Conservation (phyloP, 768 basidiomycete genomes). For the Boletales sp. region DNA sequence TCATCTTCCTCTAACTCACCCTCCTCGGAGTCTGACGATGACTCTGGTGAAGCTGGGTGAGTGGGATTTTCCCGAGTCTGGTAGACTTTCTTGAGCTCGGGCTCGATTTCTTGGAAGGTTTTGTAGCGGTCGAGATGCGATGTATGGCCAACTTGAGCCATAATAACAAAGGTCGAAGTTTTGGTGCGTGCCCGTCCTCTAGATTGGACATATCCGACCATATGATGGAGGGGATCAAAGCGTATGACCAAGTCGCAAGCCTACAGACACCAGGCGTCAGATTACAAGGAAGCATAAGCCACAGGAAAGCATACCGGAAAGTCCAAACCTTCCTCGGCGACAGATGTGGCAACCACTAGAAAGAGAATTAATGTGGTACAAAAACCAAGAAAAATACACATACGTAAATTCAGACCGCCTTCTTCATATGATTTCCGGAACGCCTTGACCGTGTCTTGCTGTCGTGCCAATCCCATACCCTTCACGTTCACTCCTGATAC, state of each 20-base stretch:
- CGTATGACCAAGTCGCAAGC: conserved; percentile 85
- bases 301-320: conserved; percentile 56
- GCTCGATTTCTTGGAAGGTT: conserved; percentile 56
- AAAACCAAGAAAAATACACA: conserved; percentile 24
- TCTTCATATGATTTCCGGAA: conserved; percentile 69
- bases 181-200: conserved; percentile 80
- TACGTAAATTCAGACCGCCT: conserved; percentile 64
- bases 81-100: conserved; percentile 60
- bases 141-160: conserved; percentile 64
- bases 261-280: conserved; percentile 34
- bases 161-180: conserved; percentile 73
- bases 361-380: not conserved
- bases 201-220: conserved; percentile 87
- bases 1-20: conserved; percentile 44
- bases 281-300: not conserved
- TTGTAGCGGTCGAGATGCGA: conserved; percentile 57
- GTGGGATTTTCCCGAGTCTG: conserved; percentile 44
- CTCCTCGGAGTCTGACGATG: conserved; percentile 25
- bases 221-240: conserved; percentile 77
- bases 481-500: conserved; percentile 36
- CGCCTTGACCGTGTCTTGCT: conserved; percentile 56
- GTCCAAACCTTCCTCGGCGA: conserved; percentile 91
- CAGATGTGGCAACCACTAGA: conserved; percentile 75
- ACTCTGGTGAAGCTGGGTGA: conserved; percentile 25
- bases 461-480: conserved; percentile 50